Evolutionary conservation across 805 yeast species (phyloP), one percentile per base, ranked within the genome.

Genomic region (Lipomyces yamadae): DNA sequence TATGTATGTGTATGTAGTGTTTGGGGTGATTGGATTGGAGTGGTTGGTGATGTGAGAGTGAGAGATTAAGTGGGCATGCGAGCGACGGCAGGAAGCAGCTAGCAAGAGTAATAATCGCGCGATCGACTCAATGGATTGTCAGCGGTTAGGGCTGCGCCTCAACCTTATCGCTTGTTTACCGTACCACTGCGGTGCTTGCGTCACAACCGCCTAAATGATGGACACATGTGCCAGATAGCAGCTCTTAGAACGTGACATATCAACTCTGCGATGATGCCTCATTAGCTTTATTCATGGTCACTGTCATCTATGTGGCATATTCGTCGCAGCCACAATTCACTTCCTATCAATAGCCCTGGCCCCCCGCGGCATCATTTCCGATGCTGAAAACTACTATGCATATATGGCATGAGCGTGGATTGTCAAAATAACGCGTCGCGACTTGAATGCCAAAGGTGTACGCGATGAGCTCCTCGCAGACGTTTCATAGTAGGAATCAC

Each of bases 91-190:
- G 13, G 62, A 53, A 32, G 58, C 48, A 7, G 48, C 48, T 7
- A 42, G 53, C 24, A 42, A 57, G 34, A 42, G 60, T 33, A 42
- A 48, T 55, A 32, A 52, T 55, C 64, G 24, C 24, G 2, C n/a
- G 34, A 39, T 35, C 18, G 35, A 55, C 42, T 54, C 56, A 56
- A 54, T 52, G 57, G 18, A 29, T 56, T 62, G 42, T 24, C 56
- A 30, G 2, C 8, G 48, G 15, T 42, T 42, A 42, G 48, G 48
- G 48, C 48, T 42, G 48, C 48, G 48, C 48, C 48, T 42, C 48
- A 54, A 34, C 56, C 34, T 32, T 42, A 42, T 42, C 48, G 18
- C 48, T n/a, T 18, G 6, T 24, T 24, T n/a, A 24, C 48, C 18
- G 18, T 13, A 4, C 15, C 13, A 11, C 24, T n/a, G 24, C 24